A percentile compares a stretch with the other conserved stretches of the same genome.
phyloP scores from a whole-genome alignment of 2,329 filamentous ascomycete genomes.

The Sordariomycetes sp. region DNA sequence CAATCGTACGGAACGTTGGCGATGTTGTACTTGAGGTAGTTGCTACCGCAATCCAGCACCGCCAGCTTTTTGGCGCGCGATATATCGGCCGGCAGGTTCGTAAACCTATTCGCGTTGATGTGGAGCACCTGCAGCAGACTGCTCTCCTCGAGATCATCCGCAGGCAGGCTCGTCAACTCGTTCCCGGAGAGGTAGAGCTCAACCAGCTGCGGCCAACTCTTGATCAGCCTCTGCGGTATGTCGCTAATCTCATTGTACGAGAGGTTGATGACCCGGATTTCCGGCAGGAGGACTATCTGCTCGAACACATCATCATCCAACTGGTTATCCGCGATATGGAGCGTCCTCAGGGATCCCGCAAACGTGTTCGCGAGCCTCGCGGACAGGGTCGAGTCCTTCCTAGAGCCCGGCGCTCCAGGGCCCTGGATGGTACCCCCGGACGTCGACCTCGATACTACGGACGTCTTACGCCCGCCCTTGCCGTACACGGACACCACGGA shows the following conservation, averaged over 20 bases:
- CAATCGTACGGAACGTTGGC: conserved; percentile 98
- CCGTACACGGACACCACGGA: conserved; percentile 74
- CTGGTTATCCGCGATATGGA: conserved; percentile 87
- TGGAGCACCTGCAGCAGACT: conserved; percentile 80
- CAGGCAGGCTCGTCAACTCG: conserved; percentile 78
- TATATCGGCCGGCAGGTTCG: conserved; percentile 87
- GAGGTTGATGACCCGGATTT: conserved; percentile 79
- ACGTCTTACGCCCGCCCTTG: conserved; percentile 72
- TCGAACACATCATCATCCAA: conserved; percentile 93
- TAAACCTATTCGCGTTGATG: conserved; percentile 96
- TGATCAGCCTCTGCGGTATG: conserved; percentile 77
- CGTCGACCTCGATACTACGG: conserved; percentile 56
- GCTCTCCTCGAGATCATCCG: conserved; percentile 86
- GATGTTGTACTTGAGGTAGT: conserved; percentile 94
- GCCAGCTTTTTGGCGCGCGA: conserved; percentile 87
- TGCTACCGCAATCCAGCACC: conserved; percentile 89
- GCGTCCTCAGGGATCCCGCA: conserved; percentile 67
- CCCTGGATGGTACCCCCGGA: conserved; percentile 31
- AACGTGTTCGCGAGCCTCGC: conserved; percentile 76
- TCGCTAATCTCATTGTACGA: conserved; percentile 88
- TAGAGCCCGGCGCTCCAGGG: conserved; percentile 37
- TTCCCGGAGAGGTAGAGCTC: conserved; percentile 95
- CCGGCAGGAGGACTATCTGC: conserved; percentile 68
- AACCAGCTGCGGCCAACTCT: conserved; percentile 77
- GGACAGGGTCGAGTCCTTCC: conserved; percentile 85